Conservation (phyloP, 2,329 filamentous ascomycete species). For the Talaromyces sp. region DNA sequence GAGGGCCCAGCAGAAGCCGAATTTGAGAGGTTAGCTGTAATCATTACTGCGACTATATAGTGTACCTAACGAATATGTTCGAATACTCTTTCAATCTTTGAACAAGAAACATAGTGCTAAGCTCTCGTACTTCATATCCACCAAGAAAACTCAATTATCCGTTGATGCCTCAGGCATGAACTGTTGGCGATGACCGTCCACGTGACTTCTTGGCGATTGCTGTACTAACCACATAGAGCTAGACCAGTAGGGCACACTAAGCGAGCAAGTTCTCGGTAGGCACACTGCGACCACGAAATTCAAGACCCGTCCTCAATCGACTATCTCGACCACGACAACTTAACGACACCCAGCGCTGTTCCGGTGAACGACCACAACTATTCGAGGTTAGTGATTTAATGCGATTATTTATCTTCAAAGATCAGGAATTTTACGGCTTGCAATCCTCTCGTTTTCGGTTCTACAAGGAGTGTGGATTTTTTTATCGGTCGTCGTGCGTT, state of each 20-base stretch:
- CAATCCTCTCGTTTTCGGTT: constrained; percentile 17
- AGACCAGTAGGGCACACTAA: constrained; percentile 42
- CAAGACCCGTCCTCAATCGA: constrained; percentile 38
- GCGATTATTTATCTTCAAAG: constrained; percentile 14
- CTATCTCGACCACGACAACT: constrained; percentile 37
- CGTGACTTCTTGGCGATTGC: not conserved
- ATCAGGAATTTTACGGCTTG: constrained; percentile 20
- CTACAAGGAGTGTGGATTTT: constrained; percentile 24
- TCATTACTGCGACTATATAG: not conserved
- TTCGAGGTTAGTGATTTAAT: constrained; percentile 41
- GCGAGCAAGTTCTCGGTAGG: constrained; percentile 38
- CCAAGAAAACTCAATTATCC: not conserved
- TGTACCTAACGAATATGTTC: no score
- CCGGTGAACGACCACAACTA: constrained; percentile 45
- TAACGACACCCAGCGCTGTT: constrained; percentile 39
- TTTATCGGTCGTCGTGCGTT: constrained; percentile 9
- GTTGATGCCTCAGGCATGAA: not conserved
- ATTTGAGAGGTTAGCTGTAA: not conserved
- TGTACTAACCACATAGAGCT: constrained; percentile 24
- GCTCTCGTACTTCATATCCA: no score
- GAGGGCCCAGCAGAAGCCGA: constrained; percentile 25
- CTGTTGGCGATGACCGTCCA: not conserved
- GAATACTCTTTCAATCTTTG: no score
- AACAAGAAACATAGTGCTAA: no score
- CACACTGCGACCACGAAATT: constrained; percentile 46